phyloP scores from a whole-genome alignment of 1,139 yeast genomes.

The Diutina neorugosa region DNA sequence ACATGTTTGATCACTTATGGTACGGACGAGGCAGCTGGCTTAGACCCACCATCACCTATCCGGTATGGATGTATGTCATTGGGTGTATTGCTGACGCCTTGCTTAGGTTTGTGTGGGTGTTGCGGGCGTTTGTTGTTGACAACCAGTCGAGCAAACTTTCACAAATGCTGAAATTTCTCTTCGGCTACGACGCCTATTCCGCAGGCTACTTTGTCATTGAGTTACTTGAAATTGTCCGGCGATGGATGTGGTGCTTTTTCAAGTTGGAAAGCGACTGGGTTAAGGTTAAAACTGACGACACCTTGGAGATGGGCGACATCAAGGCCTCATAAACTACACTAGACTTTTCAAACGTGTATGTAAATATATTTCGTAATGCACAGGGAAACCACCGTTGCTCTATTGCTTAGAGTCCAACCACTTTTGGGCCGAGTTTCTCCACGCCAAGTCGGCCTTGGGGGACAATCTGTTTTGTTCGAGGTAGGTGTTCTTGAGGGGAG shows the following conservation, averaged over 20 bases:
- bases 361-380: background rate
- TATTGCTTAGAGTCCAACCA: constrained; percentile 23
- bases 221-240: constrained; percentile 59
- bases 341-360: background rate
- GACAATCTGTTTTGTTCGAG: constrained; percentile 31
- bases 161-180: constrained; percentile 17
- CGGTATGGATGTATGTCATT: constrained; percentile 15
- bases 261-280: constrained; percentile 71
- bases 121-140: constrained; percentile 30
- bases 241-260: constrained; percentile 84
- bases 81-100: constrained; percentile 50
- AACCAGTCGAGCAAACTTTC: constrained; percentile 8
- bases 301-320: constrained; percentile 1
- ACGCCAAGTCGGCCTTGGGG: constrained; percentile 41
- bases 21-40: constrained; percentile 7
- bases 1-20: constrained; percentile 22
- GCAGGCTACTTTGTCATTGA: constrained; percentile 56
- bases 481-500: constrained; percentile 34
- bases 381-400: background rate
- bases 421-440: constrained; percentile 37
- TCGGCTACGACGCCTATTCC: constrained; percentile 25
- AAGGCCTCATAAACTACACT: background rate
- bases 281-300: constrained; percentile 13
- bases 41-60: constrained; percentile 15
- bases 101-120: constrained; percentile 66